phyloP scores from a whole-genome alignment of 2,329 filamentous ascomycete species.

The Blastomyces gilchristii region DNA sequence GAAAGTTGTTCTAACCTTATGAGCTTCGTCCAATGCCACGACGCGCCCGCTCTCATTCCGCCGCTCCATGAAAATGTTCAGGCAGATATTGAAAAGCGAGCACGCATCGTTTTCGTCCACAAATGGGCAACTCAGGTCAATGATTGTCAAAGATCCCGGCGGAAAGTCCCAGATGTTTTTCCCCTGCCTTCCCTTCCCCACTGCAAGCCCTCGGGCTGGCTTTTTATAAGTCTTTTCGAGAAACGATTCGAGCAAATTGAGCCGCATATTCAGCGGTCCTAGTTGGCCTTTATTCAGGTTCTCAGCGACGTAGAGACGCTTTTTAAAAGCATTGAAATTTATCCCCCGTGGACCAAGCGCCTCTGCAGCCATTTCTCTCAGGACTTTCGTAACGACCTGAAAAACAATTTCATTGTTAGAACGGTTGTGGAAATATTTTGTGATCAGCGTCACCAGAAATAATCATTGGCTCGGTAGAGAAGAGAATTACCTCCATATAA shows the following conservation, averaged over 20 bases:
- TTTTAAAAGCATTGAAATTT: conserved; percentile 38
- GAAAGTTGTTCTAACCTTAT: conserved; percentile 45
- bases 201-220: conserved; percentile 6
- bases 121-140: conserved; percentile 65
- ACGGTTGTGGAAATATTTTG: neutral
- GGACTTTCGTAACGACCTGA: conserved; percentile 37
- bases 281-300: conserved; percentile 42
- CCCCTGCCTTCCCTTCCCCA: conserved; percentile 7
- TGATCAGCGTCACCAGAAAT: conserved; percentile 1
- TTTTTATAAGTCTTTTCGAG: conserved; percentile 32
- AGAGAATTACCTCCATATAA: conserved; percentile 37
- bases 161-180: conserved; percentile 19
- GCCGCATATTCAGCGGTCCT: conserved; percentile 47
- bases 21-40: conserved; percentile 64
- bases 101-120: conserved; percentile 58
- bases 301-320: conserved; percentile 25
- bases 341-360: conserved; percentile 24
- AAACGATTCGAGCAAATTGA: conserved; percentile 56
- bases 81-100: conserved; percentile 60
- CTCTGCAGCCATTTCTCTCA: conserved; percentile 42
- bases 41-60: conserved; percentile 44
- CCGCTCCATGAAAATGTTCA: conserved; percentile 55
- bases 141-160: conserved; percentile 49
- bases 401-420: neutral
- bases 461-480: neutral